A percentile compares a stretch with the other conserved stretches of the same genome.
These are phyloP conservation scores for Eucalyptus curtisii DNA, from an alignment of 345 rosid species.

Conservation along the genomic window DNA sequence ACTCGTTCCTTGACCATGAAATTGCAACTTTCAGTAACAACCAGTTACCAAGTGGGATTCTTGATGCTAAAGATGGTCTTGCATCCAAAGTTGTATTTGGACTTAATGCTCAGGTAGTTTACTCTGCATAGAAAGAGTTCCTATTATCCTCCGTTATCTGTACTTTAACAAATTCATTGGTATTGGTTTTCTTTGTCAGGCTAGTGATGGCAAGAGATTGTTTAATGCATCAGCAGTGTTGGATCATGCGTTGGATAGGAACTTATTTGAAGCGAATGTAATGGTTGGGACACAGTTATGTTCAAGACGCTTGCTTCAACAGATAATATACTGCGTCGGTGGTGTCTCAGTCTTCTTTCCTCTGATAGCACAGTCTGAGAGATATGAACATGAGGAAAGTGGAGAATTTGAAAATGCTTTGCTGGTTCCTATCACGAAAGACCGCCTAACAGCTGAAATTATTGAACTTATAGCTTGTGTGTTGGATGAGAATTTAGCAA, in stretches of 20 bases:
- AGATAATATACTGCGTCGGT: conserved; percentile 92
- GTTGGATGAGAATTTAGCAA: conserved; percentile 82
- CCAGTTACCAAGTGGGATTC: conserved; percentile 62
- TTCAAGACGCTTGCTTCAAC: conserved; percentile 83
- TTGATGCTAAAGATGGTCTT: conserved; percentile 90
- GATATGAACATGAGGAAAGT: conserved; percentile 54
- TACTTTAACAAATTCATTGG: background rate
- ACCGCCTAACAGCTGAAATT: conserved; percentile 87
- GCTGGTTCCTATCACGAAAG: conserved; percentile 50
- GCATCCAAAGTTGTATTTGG: conserved; percentile 84
- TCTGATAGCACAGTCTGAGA: conserved; percentile 72
- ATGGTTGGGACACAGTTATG: conserved; percentile 81
- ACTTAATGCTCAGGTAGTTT: conserved; percentile 83
- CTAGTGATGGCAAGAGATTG: conserved; percentile 76
- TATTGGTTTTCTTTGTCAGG: conserved; percentile 41
- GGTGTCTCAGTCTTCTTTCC: conserved; percentile 97
- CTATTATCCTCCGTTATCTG: background rate
- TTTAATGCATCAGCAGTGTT: conserved; percentile 67
- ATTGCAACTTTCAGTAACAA: conserved; percentile 37
- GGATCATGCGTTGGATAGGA: conserved; percentile 55
- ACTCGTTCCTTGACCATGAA: conserved; percentile 81
- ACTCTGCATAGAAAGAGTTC: background rate
- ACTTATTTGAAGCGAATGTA: conserved; percentile 67
- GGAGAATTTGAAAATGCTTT: conserved; percentile 30
- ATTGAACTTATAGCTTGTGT: conserved; percentile 91